A percentile compares a stretch with the other conserved stretches of the same genome.
Evolutionary conservation across 1,284 basidiomycete species (phyloP).

Genomic region (Moesziomyces aphidis): DNA sequence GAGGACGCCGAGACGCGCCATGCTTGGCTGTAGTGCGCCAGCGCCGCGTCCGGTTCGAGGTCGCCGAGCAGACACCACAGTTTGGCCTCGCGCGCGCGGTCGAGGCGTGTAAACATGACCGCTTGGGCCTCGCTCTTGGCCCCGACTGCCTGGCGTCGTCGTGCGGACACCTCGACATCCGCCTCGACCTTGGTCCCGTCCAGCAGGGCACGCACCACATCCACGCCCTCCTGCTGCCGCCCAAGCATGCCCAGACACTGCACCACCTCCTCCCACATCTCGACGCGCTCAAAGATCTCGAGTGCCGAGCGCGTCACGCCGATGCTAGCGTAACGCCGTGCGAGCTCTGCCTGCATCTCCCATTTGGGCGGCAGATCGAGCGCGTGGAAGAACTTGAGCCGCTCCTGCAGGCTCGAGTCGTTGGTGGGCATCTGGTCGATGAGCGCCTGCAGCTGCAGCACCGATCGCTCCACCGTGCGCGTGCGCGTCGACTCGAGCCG

Average conservation of each 20-base stretch:
- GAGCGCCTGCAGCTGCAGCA: slow-evolving; percentile 66
- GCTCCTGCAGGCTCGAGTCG: slow-evolving; percentile 66
- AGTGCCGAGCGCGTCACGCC: slow-evolving; percentile 64
- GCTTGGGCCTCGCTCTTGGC: slow-evolving; percentile 66
- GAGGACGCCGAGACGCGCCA: slow-evolving; percentile 84
- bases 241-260: slow-evolving; percentile 62
- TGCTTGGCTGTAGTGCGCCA: slow-evolving; percentile 82
- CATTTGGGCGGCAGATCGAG: slow-evolving; percentile 64
- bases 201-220: slow-evolving; percentile 62
- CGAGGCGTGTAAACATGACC: slow-evolving; percentile 72
- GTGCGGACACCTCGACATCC: slow-evolving; percentile 45
- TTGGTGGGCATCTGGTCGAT: slow-evolving; percentile 67
- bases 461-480: slow-evolving; percentile 63
- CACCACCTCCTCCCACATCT: slow-evolving; percentile 67
- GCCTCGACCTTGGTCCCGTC: slow-evolving; percentile 63
- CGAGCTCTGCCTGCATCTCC: slow-evolving; percentile 67
- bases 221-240: slow-evolving; percentile 58
- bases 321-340: slow-evolving; percentile 56
- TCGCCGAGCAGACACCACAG: slow-evolving; percentile 96
- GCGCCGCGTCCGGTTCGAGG: slow-evolving; percentile 76
- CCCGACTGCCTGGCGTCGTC: slow-evolving; percentile 26
- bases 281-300: slow-evolving; percentile 63
- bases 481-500: slow-evolving; percentile 63
- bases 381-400: slow-evolving; percentile 62
- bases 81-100: slow-evolving; percentile 83